Percentiles rank a stretch among this genome's conserved stretches.
phyloP scores from a whole-genome alignment of 805 yeast genomes.

The Candida pseudoglaebosa region DNA sequence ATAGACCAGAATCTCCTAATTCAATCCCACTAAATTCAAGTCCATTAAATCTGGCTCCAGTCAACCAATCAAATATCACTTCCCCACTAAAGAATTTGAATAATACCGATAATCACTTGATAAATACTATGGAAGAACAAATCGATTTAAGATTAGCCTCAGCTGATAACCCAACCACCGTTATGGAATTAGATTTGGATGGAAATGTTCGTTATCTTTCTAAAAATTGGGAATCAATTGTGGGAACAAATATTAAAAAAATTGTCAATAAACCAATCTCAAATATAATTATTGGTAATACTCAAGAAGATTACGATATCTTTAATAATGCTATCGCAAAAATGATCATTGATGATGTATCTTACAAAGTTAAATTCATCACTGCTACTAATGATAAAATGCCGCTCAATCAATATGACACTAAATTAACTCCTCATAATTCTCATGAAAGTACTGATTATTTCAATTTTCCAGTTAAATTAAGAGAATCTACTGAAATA shows the following conservation, averaged over 20 bases:
- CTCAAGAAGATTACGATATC: slow-evolving; percentile 58
- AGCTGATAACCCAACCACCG: slow-evolving; percentile 68
- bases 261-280: slow-evolving; percentile 57
- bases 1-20: background rate
- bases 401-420: slow-evolving; percentile 9
- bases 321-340: slow-evolving; percentile 66
- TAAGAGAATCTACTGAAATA: too few relatives aligned
- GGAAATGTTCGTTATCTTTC: slow-evolving; percentile 75
- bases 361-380: slow-evolving; percentile 72
- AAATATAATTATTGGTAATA: slow-evolving; percentile 58
- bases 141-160: slow-evolving; percentile 60
- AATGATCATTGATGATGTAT: slow-evolving; percentile 70
- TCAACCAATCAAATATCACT: background rate
- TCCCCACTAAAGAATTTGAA: background rate
- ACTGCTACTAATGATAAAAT: slow-evolving; percentile 41
- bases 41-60: background rate
- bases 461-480: background rate
- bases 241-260: slow-evolving; percentile 60
- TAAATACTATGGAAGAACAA: slow-evolving; percentile 35
- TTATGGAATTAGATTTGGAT: slow-evolving; percentile 77
- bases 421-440: slow-evolving; percentile 23
- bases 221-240: slow-evolving; percentile 72
- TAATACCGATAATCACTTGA: slow-evolving; percentile 7
- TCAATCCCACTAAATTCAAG: background rate
- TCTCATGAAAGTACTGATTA: slow-evolving; percentile 15